phyloP scores from a whole-genome alignment of 2,329 filamentous ascomycete genomes.

The Hymenoscyphus occultus region DNA sequence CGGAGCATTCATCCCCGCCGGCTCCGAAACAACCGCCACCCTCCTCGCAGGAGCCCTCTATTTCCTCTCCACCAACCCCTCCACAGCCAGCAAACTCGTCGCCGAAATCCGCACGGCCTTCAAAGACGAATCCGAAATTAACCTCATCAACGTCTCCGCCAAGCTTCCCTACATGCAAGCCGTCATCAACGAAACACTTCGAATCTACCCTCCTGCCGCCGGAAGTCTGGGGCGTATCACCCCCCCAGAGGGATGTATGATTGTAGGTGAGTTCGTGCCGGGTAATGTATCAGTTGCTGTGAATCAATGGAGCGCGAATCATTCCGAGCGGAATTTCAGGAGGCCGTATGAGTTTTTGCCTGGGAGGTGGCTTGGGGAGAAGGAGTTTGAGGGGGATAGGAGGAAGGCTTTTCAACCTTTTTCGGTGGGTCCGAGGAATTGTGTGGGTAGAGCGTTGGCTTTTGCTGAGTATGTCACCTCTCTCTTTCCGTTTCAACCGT shows the following conservation, averaged over 20 bases:
- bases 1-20: constrained; percentile 16
- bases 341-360: constrained; percentile 31
- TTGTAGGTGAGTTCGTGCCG: constrained; percentile 14
- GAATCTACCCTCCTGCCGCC: constrained; percentile 16
- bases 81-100: constrained; percentile 33
- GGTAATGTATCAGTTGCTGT: constrained; percentile 11
- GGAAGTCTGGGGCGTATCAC: constrained; percentile 9
- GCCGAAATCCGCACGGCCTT: constrained; percentile 43
- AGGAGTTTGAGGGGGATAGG: constrained; percentile 15
- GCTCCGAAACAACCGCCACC: constrained; percentile 23
- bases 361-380: constrained; percentile 36
- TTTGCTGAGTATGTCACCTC: not conserved
- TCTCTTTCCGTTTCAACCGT: not conserved
- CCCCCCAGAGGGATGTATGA: constrained; percentile 6
- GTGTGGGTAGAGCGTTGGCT: constrained; percentile 21
- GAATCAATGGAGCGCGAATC: constrained; percentile 8
- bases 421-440: constrained; percentile 19
- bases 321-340: constrained; percentile 14
- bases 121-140: constrained; percentile 9
- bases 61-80: constrained; percentile 34
- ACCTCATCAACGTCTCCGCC: not conserved
- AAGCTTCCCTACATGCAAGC: constrained; percentile 14
- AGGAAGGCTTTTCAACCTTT: constrained; percentile 20
- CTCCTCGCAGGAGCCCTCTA: constrained; percentile 16
- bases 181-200: constrained; percentile 12